These are phyloP conservation scores for Petasospora fabianii DNA, from an alignment of 1,139 yeast genomes.

Conservation along the genomic window DNA sequence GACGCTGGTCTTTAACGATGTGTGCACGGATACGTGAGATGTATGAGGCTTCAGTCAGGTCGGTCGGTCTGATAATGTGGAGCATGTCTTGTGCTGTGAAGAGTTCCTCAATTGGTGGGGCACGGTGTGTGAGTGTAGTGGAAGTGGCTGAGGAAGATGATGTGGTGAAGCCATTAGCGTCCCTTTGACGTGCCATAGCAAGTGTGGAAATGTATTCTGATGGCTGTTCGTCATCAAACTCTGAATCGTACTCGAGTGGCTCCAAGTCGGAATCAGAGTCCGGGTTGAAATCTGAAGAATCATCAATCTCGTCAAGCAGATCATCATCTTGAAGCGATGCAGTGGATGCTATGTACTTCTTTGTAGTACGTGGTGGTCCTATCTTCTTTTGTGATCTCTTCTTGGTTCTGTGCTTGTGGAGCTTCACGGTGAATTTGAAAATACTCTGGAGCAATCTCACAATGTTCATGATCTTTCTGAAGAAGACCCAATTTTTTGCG, in stretches of 20 bases:
- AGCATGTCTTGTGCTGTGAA: constrained; percentile 21
- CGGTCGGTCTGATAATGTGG: constrained; percentile 18
- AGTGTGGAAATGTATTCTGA: constrained; percentile 15
- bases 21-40: constrained; percentile 25
- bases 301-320: constrained; percentile 15
- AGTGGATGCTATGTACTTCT: background rate
- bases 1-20: constrained; percentile 22
- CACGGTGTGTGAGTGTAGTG: background rate
- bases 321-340: constrained; percentile 2
- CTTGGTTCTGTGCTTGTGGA: too few species aligned
- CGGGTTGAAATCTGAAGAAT: constrained; percentile 19
- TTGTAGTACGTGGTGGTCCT: too few species aligned
- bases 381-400: too few species aligned
- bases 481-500: constrained; percentile 14
- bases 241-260: constrained; percentile 29
- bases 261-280: constrained; percentile 25
- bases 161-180: constrained; percentile 1
- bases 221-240: constrained; percentile 16
- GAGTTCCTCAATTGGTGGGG: constrained; percentile 23
- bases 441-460: constrained; percentile 18
- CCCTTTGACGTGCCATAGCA: constrained; percentile 13
- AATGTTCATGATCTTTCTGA: constrained; percentile 15
- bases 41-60: constrained; percentile 24
- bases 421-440: constrained; percentile 4
- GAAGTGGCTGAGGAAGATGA: constrained; percentile 5